Base-by-base conservation (phyloP, 352 stramenopile genomes). In the Phytophthora capsici region DNA sequence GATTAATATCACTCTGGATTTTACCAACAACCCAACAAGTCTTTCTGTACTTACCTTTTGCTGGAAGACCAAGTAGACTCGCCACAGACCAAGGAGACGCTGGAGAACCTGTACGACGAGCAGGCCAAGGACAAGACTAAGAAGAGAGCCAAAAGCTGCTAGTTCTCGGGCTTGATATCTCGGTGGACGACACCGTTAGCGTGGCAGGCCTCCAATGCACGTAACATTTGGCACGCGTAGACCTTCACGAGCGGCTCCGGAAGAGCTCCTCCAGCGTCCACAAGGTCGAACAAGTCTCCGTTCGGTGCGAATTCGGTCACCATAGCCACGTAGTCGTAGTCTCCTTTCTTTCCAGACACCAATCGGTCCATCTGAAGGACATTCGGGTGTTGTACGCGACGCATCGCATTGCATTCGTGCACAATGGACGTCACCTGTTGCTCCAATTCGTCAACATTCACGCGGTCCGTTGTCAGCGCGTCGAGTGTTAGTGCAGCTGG, bases 111-210 rank as follows among this genome's bases (percentile, higher is more conserved):
- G n/a, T n/a, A n/a, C n/a, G n/a, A n/a, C n/a, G n/a, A n/a, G n/a
- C n/a, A n/a, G n/a, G n/a, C n/a, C n/a, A n/a, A n/a, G n/a, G n/a
- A n/a, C n/a, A n/a, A n/a, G n/a, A n/a, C n/a, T n/a, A n/a, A n/a
- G n/a, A n/a, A n/a, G n/a, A n/a, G n/a, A n/a, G n/a, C n/a, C n/a
- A n/a, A n/a, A n/a, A n/a, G n/a, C n/a, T n/a, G n/a, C n/a, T n/a
- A n/a, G n/a, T n/a, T 98, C 68, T 98, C 92, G 4, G 90, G 92
- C 73, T 97, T 97, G 28, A 98, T 71, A 64, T 98, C 91, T 36
- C 91, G 86, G 52, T 97, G 89, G 36, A 90, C 77, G 19, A 96
- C 78, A 38, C 86, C 84, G 14, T 71, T 78, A 22, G 57, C 58
- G 68, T 96, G 89, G 57, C 89, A 97, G 12, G 74, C 82, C 44